phyloP scores from a whole-genome alignment of 2,329 filamentous ascomycete genomes.

The Orbilia javanica region DNA sequence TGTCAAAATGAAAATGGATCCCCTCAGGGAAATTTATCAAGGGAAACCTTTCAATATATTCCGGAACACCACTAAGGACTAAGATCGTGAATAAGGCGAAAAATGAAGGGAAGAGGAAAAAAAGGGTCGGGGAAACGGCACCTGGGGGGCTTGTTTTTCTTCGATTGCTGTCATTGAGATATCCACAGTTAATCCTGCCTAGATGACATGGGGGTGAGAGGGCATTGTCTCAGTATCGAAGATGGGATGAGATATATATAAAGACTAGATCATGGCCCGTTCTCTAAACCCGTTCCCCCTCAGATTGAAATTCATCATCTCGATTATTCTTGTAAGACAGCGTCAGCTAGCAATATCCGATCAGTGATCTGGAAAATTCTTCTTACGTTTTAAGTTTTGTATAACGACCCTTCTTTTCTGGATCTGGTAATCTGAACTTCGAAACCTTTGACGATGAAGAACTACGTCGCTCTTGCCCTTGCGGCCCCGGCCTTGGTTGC shows the following conservation, averaged over 20 bases:
- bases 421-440: slow-evolving; percentile 56
- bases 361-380: slow-evolving; percentile 48
- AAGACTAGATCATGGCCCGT: slow-evolving; percentile 33
- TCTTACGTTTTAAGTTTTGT: slow-evolving; percentile 25
- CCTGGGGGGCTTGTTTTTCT: background rate
- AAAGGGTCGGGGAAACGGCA: slow-evolving; percentile 46
- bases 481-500: slow-evolving; percentile 51
- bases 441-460: slow-evolving; percentile 44
- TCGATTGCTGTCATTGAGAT: background rate
- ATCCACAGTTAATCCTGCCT: slow-evolving; percentile 27
- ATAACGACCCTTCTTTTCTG: slow-evolving; percentile 14
- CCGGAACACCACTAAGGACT: slow-evolving; percentile 30
- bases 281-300: background rate
- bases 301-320: slow-evolving; percentile 34
- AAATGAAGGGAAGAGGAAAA: slow-evolving; percentile 1
- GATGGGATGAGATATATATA: slow-evolving; percentile 45
- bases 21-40: slow-evolving; percentile 33
- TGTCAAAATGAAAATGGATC: slow-evolving; percentile 5
- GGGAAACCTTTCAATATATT: slow-evolving; percentile 18
- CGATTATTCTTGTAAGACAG: slow-evolving; percentile 29
- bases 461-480: slow-evolving; percentile 44
- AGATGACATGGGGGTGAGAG: slow-evolving; percentile 23
- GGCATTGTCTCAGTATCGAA: slow-evolving; percentile 1
- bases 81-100: slow-evolving; percentile 5
- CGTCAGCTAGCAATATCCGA: slow-evolving; percentile 12